Percentiles rank a stretch among this genome's conserved stretches.
Evolutionary conservation across 192 early-diverging fungal genomes (phyloP).

Genomic region (Coemansia sp.): DNA sequence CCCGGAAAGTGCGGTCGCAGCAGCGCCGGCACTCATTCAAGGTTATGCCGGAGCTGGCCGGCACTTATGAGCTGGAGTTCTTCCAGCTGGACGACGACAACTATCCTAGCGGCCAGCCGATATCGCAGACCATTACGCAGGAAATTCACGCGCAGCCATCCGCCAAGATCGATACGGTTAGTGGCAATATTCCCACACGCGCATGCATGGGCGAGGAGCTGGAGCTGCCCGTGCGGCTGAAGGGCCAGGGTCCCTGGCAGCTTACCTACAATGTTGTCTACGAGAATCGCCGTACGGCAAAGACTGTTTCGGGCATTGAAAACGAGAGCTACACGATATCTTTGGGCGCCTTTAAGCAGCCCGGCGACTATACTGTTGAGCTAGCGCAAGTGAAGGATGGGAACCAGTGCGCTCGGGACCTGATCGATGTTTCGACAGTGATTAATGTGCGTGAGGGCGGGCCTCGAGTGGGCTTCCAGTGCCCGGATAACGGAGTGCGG

Average conservation of each 20-base stretch:
- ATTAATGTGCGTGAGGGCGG: slow-evolving; percentile 41
- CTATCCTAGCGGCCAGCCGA: slow-evolving; percentile 42
- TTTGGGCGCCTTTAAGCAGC: slow-evolving; percentile 20
- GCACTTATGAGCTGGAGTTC: slow-evolving; percentile 46
- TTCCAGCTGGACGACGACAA: slow-evolving; percentile 49
- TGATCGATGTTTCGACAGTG: slow-evolving; percentile 18
- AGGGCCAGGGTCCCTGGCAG: slow-evolving; percentile 57
- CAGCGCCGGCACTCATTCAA: slow-evolving; percentile 34
- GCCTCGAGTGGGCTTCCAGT: slow-evolving; percentile 30
- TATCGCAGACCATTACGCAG: slow-evolving; percentile 22
- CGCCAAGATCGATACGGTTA: slow-evolving; percentile 23
- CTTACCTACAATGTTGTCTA: slow-evolving; percentile 42
- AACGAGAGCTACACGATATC: slow-evolving; percentile 23
- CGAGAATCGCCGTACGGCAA: slow-evolving; percentile 12
- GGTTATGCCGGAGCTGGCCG: slow-evolving; percentile 37
- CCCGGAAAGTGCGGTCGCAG: slow-evolving; percentile 31
- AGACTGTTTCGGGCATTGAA: slow-evolving; percentile 17
- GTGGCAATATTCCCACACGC: slow-evolving; percentile 5
- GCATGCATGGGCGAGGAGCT: slow-evolving; percentile 33
- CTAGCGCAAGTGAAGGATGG: slow-evolving; percentile 40
- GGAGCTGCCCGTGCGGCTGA: slow-evolving; percentile 49
- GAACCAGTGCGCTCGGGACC: slow-evolving; percentile 40
- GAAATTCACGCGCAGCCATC: slow-evolving; percentile 47
- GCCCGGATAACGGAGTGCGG: slow-evolving; percentile 25
- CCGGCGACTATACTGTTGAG: slow-evolving; percentile 39